Conservation (phyloP, 257 asterid species). For the Solanum piurae region DNA sequence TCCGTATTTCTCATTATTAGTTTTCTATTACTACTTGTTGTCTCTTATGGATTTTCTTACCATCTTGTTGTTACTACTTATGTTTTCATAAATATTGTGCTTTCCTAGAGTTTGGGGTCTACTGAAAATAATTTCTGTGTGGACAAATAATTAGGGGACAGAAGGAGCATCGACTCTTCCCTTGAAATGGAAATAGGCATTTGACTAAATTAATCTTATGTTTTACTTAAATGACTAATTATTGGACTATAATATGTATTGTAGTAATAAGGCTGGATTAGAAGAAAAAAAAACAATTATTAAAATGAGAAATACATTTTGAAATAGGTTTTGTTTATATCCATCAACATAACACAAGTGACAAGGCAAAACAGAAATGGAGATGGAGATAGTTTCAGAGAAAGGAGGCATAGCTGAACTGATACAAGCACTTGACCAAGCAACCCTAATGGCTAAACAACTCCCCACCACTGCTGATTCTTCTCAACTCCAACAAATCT, state of each 20-base stretch:
- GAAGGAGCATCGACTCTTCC: neutral
- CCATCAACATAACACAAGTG: neutral
- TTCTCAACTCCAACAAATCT: slow-evolving; percentile 44
- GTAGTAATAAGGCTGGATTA: neutral
- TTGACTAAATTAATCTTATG: neutral
- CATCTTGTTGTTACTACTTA: neutral
- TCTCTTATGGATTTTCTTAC: neutral
- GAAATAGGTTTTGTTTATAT: neutral
- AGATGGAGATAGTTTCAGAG: slow-evolving; percentile 22
- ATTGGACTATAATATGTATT: neutral
- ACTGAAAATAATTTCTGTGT: neutral
- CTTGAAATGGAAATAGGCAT: neutral
- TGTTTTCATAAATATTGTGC: neutral
- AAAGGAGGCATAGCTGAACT: slow-evolving; percentile 16
- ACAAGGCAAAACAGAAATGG: slow-evolving; percentile 10
- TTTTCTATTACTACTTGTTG: no score
- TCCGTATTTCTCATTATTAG: neutral
- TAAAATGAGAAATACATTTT: neutral
- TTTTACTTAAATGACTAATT: neutral
- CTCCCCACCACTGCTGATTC: slow-evolving; percentile 35
- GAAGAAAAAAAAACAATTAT: no score
- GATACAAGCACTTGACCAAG: slow-evolving; percentile 48
- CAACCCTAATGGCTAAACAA: slow-evolving; percentile 63
- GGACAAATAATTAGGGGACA: no score
- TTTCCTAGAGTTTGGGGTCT: neutral